Conservation (phyloP, 495 filamentous ascomycete species). For the Hyaloscypha finlandica region DNA sequence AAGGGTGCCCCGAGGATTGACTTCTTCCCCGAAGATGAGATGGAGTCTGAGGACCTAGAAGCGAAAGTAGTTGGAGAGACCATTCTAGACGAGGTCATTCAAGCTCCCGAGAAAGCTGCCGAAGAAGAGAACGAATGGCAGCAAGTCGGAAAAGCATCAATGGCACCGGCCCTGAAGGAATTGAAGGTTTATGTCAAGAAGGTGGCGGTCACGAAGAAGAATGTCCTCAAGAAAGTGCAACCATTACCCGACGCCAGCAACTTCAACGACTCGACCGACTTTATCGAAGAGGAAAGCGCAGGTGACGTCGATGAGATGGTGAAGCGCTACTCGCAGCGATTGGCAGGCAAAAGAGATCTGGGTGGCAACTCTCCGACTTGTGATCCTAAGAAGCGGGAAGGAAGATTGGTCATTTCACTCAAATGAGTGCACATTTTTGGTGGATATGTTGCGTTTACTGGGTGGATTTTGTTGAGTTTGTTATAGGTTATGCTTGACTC, state of each 20-base stretch:
- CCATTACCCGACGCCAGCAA: background rate
- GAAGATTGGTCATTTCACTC: background rate
- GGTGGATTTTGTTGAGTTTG: background rate
- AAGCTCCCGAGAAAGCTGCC: background rate
- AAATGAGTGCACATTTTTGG: background rate
- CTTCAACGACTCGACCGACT: background rate
- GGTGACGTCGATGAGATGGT: conserved; percentile 18
- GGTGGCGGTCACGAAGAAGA: background rate
- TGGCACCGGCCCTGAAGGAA: background rate
- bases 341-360: conserved; percentile 13
- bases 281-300: conserved; percentile 7
- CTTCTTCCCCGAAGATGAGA: background rate
- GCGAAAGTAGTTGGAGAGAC: background rate
- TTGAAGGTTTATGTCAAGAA: background rate
- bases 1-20: conserved; percentile 3
- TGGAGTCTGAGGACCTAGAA: background rate
- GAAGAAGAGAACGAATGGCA: background rate
- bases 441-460: background rate
- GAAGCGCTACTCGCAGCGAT: conserved; percentile 8
- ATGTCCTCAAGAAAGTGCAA: background rate
- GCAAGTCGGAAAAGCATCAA: background rate
- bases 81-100: background rate
- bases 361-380: background rate
- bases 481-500: background rate
- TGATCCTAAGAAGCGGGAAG: background rate